phyloP scores from a whole-genome alignment of 768 basidiomycete genomes.

The Kwoniella dejecticola region DNA sequence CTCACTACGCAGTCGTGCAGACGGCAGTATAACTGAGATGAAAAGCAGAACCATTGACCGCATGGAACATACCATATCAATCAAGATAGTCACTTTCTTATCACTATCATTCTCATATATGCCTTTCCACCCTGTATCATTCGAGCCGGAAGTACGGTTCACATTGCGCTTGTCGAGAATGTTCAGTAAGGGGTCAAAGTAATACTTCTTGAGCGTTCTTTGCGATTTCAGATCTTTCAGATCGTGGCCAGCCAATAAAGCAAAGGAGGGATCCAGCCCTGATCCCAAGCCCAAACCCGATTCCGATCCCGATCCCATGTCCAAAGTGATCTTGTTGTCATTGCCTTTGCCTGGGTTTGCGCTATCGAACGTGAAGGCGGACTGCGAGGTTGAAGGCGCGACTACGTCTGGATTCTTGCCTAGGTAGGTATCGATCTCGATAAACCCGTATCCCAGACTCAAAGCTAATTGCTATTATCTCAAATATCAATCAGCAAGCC shows the following conservation, averaged over 20 bases:
- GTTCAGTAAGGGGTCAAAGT: constrained; percentile 32
- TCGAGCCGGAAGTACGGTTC: not conserved
- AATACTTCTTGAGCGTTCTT: constrained; percentile 27
- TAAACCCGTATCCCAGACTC: constrained; percentile 27
- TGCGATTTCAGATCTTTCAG: constrained; percentile 20
- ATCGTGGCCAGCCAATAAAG: constrained; percentile 29
- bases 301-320: too few relatives aligned
- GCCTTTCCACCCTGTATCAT: constrained; percentile 11
- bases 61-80: constrained; percentile 42
- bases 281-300: not conserved
- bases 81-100: constrained; percentile 25
- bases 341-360: not conserved
- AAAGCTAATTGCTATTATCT: constrained; percentile 27
- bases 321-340: too few relatives aligned
- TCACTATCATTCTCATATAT: constrained; percentile 26
- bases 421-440: constrained; percentile 33
- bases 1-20: too few relatives aligned
- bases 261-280: constrained; percentile 5
- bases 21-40: too few relatives aligned
- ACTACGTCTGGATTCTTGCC: constrained; percentile 4
- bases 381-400: too few relatives aligned
- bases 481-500: not conserved
- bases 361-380: too few relatives aligned
- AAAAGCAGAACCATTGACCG: too few relatives aligned
- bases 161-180: constrained; percentile 29